phyloP scores from a whole-genome alignment of 495 filamentous ascomycete species.

The Aspergillus wentii region DNA sequence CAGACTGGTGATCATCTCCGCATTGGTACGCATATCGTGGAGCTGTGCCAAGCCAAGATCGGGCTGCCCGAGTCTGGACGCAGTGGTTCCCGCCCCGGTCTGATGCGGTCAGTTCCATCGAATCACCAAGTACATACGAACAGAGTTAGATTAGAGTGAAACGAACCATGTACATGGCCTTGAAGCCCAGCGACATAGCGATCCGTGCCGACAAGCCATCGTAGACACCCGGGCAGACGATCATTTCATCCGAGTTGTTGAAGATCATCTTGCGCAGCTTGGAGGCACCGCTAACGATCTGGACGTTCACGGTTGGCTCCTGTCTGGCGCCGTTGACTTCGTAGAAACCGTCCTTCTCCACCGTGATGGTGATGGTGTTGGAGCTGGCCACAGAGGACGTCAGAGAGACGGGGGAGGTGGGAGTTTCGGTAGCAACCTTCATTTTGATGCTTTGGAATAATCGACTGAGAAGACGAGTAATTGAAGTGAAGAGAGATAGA shows the following conservation, averaged over 20 bases:
- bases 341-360: slow-evolving; percentile 34
- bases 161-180: slow-evolving; percentile 66
- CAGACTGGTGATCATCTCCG: slow-evolving; percentile 61
- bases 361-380: slow-evolving; percentile 27
- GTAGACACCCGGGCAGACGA: slow-evolving; percentile 64
- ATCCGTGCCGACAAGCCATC: slow-evolving; percentile 67
- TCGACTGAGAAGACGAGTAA: slow-evolving; percentile 1
- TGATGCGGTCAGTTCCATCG: slow-evolving; percentile 36
- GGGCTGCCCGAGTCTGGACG: slow-evolving; percentile 57
- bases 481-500: no score
- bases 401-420: no score
- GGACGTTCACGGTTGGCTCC: slow-evolving; percentile 25
- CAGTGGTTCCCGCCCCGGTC: slow-evolving; percentile 66
- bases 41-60: slow-evolving; percentile 62
- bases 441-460: no score
- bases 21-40: slow-evolving; percentile 62
- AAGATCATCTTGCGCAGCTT: slow-evolving; percentile 42
- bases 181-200: slow-evolving; percentile 56
- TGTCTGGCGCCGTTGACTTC: slow-evolving; percentile 28
- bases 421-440: no score
- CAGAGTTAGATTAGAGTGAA: no score
- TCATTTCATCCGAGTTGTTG: slow-evolving; percentile 32
- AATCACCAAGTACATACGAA: no score
- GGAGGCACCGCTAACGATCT: slow-evolving; percentile 35
- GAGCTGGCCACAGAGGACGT: no score